Evolutionary conservation across 495 filamentous ascomycete genomes (phyloP).

Genomic region (Hyaloscypha variabilis): DNA sequence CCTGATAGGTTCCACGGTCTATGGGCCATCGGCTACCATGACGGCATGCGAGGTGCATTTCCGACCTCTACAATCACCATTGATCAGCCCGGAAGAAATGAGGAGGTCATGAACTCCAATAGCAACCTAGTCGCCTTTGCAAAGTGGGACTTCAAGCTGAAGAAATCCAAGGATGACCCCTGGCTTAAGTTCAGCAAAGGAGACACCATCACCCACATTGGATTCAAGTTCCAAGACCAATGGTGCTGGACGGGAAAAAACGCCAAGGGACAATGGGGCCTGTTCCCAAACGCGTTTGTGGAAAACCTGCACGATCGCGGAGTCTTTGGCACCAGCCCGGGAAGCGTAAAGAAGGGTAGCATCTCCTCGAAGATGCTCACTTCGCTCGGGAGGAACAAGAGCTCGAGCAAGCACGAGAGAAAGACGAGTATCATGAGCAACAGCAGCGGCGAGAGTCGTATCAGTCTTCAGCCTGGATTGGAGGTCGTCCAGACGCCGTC

Average conservation of each 20-base stretch:
- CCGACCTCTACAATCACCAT: conserved; percentile 40
- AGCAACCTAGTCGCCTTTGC: conserved; percentile 40
- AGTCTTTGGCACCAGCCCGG: background rate
- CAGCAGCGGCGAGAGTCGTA: background rate
- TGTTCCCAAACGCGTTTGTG: conserved; percentile 41
- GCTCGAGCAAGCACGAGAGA: background rate
- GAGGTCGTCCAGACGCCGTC: conserved; percentile 2
- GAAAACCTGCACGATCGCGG: conserved; percentile 18
- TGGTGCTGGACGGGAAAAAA: conserved; percentile 52
- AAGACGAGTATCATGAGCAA: background rate
- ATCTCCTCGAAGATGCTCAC: background rate
- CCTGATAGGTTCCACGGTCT: conserved; percentile 47
- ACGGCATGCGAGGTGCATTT: conserved; percentile 46
- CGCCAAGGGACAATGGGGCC: conserved; percentile 44
- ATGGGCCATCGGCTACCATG: conserved; percentile 49
- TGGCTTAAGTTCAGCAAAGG: conserved; percentile 48
- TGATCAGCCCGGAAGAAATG: conserved; percentile 36
- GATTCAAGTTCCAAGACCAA: conserved; percentile 36
- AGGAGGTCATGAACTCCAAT: conserved; percentile 39
- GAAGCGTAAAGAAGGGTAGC: background rate
- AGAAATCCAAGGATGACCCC: conserved; percentile 36
- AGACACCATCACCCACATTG: conserved; percentile 43
- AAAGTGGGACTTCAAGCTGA: conserved; percentile 48
- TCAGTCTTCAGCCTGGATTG: background rate
- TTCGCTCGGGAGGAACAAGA: background rate